Base-by-base conservation (phyloP, 2,329 filamentous ascomycete species). In the Epichloe uncinata region DNA sequence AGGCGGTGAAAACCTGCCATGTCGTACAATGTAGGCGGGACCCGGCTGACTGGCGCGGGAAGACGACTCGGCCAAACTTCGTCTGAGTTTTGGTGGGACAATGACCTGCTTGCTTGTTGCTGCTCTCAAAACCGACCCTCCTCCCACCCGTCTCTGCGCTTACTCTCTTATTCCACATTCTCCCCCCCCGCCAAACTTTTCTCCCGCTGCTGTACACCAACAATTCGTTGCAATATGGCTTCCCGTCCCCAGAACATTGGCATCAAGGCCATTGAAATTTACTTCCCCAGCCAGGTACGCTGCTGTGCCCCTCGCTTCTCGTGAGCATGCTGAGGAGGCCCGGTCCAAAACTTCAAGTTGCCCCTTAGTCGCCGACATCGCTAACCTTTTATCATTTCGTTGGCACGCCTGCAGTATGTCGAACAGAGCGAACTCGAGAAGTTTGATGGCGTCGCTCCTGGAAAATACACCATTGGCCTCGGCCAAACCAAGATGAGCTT, bases 401-500 rank as follows among this genome's bases (percentile, higher is more conserved):
- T 50, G 50, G 8, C 36, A 46, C 49, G 22, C n/a, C 22, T 60
- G 45, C 58, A 91, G 86, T 93, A 87, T 71, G 85, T 93, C 61
- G 84, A 90, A 65, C 87, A 93, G 72, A 68, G 74, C 51, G 85
- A 90, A 67, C 79, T 93, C 55, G 86, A 91, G 69, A 86, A 87
- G 71, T 87, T 88, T 71, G 87, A 93, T 79, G 86, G 85, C 66
- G 85, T 87, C 62, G 78, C 78, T 66, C 68, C 81, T 51, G 87
- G 87, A 58, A 93, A 93, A 73, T 93, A 93, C 77, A 93, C 87
- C 63, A 91, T 93, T 71, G 87, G 87, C 68, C 83, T 93, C 51
- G 87, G 87, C 62, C 87, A 93, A 78, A 91, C 85, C 65, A 88
- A 86, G 73, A 93, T 93, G 87, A 84, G 82, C 75, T 93, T 93